Base-by-base conservation (phyloP, 192 early-diverging fungal genomes). In the Jimgerdemannia lactiflua region DNA sequence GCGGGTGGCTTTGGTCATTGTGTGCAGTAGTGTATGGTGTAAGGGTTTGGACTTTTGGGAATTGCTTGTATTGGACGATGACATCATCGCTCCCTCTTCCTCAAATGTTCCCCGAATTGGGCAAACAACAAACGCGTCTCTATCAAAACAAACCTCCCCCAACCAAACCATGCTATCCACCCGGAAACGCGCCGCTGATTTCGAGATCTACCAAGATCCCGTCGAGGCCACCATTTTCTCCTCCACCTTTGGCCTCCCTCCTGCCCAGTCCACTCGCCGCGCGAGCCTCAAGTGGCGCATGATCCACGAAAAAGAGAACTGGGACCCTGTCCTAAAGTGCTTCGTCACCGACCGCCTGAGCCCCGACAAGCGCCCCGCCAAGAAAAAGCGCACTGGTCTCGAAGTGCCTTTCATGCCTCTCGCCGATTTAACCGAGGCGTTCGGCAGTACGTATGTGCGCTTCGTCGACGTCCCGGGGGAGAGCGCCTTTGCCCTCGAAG, bases 1-100 rank as follows among this genome's bases (percentile, higher is more conserved):
- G 74, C 78, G 81, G 54, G 78, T 77, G 17, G 72, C 63, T 59
- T 71, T 43, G 64, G 69, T 83, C 73, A 79, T 78, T n/a, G 67
- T 73, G 9, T 66, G 65, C 42, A 41, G 39, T 54, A 54, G 49
- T n/a, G 49, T 54, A 54, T 54, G 49, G 49, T 4, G 49, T 54
- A 11, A 54, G n/a, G n/a, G n/a, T n/a, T n/a, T n/a, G n/a, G n/a
- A n/a, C n/a, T n/a, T n/a, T n/a, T n/a, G n/a, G n/a, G n/a, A n/a
- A n/a, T n/a, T n/a, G n/a, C n/a, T n/a, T n/a, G n/a, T n/a, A n/a
- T 54, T 54, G 49, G 49, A 54, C 11, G 49, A 54, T 54, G 49
- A 7, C 49, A 54, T 11, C 4, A 54, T 54, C n/a, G n/a, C n/a
- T n/a, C n/a, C n/a, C n/a, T n/a, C n/a, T n/a, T 54, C 11, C 11